Conservation (phyloP, 768 basidiomycete species). For the Pluteus cervinus region DNA sequence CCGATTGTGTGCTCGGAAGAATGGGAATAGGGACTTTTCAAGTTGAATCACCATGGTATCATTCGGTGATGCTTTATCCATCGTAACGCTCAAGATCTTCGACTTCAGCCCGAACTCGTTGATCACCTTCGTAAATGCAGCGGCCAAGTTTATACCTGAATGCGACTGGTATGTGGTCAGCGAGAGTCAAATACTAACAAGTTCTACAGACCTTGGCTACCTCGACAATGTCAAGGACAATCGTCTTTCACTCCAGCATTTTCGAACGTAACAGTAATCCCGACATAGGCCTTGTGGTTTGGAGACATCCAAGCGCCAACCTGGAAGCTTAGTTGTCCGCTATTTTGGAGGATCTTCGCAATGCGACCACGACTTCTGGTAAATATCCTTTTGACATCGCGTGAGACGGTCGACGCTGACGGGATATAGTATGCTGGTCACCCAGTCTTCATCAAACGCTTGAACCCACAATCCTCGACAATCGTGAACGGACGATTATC, state of each 20-base stretch:
- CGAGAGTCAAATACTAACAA: constrained; percentile 21
- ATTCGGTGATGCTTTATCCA: constrained; percentile 1
- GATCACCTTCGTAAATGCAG: constrained; percentile 24
- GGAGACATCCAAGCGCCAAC: constrained; percentile 30
- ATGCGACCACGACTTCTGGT: constrained; percentile 1
- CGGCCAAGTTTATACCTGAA: constrained; percentile 25
- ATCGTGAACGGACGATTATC: constrained; percentile 25
- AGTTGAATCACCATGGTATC: constrained; percentile 1
- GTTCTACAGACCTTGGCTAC: constrained; percentile 18
- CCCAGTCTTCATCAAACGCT: constrained; percentile 25
- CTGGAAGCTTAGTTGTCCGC: constrained; percentile 24
- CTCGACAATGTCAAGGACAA: constrained; percentile 34
- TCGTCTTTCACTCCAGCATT: constrained; percentile 15
- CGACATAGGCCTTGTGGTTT: constrained; percentile 16
- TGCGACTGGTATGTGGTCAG: constrained; percentile 25
- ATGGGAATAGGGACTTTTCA: neutral
- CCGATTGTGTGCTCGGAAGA: constrained; percentile 22
- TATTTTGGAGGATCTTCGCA: constrained; percentile 9
- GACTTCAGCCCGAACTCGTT: constrained; percentile 18
- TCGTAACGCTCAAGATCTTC: neutral
- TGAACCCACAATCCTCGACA: constrained; percentile 23
- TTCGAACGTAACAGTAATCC: constrained; percentile 23
- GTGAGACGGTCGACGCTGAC: constrained; percentile 21
- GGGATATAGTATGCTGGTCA: constrained; percentile 28
- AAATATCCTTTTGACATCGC: constrained; percentile 15